These are phyloP conservation scores for Scytalidium sp. DNA, from an alignment of 2,329 filamentous ascomycete genomes.

Conservation along the genomic window DNA sequence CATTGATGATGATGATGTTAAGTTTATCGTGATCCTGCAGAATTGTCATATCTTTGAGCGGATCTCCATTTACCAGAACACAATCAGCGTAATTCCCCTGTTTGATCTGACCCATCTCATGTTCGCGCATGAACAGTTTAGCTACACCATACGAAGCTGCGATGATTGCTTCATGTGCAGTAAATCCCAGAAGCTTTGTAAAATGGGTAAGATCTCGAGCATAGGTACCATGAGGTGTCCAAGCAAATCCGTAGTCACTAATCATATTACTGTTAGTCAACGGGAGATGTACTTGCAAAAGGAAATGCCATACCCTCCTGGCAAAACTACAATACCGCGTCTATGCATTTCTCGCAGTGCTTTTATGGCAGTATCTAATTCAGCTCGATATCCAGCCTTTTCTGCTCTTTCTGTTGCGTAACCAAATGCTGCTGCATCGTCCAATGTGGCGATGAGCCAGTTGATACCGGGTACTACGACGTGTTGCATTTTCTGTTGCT, in stretches of 20 bases:
- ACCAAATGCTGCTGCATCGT: constrained; percentile 31
- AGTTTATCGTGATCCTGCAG: constrained; percentile 36
- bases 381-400: constrained; percentile 38
- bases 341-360: constrained; percentile 41
- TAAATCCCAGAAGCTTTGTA: constrained; percentile 39
- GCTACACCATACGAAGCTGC: constrained; percentile 36
- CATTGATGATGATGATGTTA: constrained; percentile 45
- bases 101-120: constrained; percentile 37
- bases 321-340: constrained; percentile 39
- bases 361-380: constrained; percentile 35
- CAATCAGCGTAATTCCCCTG: constrained; percentile 37
- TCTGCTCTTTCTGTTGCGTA: constrained; percentile 38
- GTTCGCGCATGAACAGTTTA: constrained; percentile 33
- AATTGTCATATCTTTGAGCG: constrained; percentile 35
- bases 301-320: constrained; percentile 25
- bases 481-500: constrained; percentile 34
- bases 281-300: background rate
- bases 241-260: constrained; percentile 41
- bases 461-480: constrained; percentile 40
- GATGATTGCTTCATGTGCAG: constrained; percentile 38
- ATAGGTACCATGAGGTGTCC: constrained; percentile 43
- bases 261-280: background rate
- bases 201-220: constrained; percentile 42
- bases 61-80: constrained; percentile 42
- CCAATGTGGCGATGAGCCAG: constrained; percentile 35